These are phyloP conservation scores for Pseudocercospora vitis DNA, from an alignment of 2,329 filamentous ascomycete species.

Conservation along the genomic window DNA sequence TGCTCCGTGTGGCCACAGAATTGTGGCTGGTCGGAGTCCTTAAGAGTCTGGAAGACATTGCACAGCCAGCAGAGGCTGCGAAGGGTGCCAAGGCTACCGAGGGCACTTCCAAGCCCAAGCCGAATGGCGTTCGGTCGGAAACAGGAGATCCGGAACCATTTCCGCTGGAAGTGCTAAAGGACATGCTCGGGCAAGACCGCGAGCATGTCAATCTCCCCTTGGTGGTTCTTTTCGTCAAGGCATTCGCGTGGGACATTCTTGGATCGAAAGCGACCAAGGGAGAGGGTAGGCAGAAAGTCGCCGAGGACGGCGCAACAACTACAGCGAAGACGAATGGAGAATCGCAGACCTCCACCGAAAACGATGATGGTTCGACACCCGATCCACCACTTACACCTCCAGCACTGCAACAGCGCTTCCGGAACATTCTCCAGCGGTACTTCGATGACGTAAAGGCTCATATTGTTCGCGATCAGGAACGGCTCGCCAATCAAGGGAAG, in stretches of 20 bases:
- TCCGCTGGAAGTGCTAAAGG: constrained; percentile 95
- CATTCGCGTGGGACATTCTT: constrained; percentile 92
- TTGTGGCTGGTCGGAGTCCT: constrained; percentile 91
- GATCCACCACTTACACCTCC: constrained; percentile 73
- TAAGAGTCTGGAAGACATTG: constrained; percentile 72
- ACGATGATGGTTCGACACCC: constrained; percentile 50
- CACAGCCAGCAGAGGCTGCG: constrained; percentile 64
- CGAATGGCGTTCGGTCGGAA: constrained; percentile 57
- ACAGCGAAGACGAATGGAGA: constrained; percentile 53
- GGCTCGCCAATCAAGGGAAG: constrained; percentile 79
- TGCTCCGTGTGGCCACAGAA: constrained; percentile 89
- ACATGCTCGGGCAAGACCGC: constrained; percentile 87
- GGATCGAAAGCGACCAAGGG: constrained; percentile 70
- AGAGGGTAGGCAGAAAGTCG: constrained; percentile 79
- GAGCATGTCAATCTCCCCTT: constrained; percentile 89
- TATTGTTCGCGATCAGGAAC: constrained; percentile 86
- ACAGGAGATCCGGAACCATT: constrained; percentile 82
- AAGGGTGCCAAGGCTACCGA: constrained; percentile 54
- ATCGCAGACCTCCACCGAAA: constrained; percentile 52
- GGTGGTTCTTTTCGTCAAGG: constrained; percentile 92
- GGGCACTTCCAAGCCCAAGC: constrained; percentile 61
- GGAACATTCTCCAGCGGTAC: constrained; percentile 79
- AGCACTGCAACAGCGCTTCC: constrained; percentile 82
- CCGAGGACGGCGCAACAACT: constrained; percentile 72
- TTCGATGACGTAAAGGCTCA: constrained; percentile 91